Evolutionary conservation across 345 rosid genomes (phyloP).

Genomic region (Murraya paniculata): DNA sequence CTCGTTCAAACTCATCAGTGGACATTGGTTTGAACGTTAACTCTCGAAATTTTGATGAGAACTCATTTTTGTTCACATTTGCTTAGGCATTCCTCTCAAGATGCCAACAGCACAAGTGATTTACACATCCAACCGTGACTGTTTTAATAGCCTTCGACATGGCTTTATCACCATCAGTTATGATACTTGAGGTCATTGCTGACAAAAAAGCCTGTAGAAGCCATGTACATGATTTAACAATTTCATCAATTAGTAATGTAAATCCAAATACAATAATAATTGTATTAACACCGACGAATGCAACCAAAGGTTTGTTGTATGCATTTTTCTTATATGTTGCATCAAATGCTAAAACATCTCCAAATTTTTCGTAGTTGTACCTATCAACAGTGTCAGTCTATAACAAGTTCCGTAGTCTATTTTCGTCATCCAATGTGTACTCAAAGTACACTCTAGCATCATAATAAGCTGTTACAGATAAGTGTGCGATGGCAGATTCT

Average conservation of each 20-base stretch:
- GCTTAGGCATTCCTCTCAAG: background rate
- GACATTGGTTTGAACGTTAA: background rate
- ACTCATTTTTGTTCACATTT: background rate
- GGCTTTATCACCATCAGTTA: background rate
- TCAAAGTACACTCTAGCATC: background rate
- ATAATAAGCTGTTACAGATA: too few species aligned
- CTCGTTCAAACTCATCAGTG: background rate
- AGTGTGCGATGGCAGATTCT: too few species aligned
- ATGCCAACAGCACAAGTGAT: too few species aligned
- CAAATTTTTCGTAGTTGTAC: too few species aligned
- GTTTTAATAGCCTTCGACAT: too few species aligned
- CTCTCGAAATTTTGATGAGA: rapidly evolving
- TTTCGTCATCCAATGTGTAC: too few species aligned
- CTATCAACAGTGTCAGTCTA: background rate
- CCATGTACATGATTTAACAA: background rate
- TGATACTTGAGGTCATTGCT: background rate
- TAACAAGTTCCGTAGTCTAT: too few species aligned
- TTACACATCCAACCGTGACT: background rate
- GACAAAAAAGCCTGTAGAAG: rapidly evolving
- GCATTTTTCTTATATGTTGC: background rate
- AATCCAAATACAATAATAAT: too few species aligned
- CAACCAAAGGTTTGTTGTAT: too few species aligned
- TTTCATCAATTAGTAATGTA: background rate
- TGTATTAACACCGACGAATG: background rate
- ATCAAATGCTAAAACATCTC: background rate